Base-by-base conservation (phyloP, 2,329 filamentous ascomycete species). In the Aspergillus sp. region DNA sequence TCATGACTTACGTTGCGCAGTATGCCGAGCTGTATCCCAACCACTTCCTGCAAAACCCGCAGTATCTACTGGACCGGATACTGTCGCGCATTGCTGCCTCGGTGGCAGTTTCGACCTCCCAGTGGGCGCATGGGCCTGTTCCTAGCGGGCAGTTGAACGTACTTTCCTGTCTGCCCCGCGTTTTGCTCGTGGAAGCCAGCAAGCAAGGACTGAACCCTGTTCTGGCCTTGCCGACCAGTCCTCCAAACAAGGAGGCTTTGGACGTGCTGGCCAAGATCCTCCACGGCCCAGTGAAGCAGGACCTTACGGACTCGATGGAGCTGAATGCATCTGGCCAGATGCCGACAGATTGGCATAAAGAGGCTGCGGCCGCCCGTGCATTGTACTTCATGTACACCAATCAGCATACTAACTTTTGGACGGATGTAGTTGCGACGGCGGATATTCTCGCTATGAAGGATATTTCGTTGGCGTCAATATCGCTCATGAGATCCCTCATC, bases 371-470 rank as follows among this genome's bases (percentile, higher is more conserved):
- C 21, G 84, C 86, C 8, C 82, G 84, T 44, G 75, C 81, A 6
- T 74, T 88, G 2, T 86, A 84, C 64, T 82, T 80, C 55, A 74
- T 82, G 54, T 87, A 86, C 70, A 71, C 84, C 19, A 80, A 78
- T 57, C 73, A 81, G 47, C 80, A 84, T 55, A 73, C 82, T 0
- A 75, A 67, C 30, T 77, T 87, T 60, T 88, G 84, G 78, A 69
- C 74, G 8, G 78, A 85, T 62, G 71, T 86, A 38, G 76, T 82
- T 30, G 75, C 72, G 2, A 80, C 84, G 51, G 83, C 84, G n/a
- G 83, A 86, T 51, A 82, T 82, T 8, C 69, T 87, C 13, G 84
- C 82, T 0, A 80, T 88, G 73, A 81, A 81, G 64, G 84, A 86
- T 30, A 77, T 80, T 8, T 84, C 85, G 1, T 71, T 87, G 5